Evolutionary conservation across 176 grass and related monocot species (phyloP), one percentile per base, ranked within the genome.

Genomic region (Elaeis guineensis): DNA sequence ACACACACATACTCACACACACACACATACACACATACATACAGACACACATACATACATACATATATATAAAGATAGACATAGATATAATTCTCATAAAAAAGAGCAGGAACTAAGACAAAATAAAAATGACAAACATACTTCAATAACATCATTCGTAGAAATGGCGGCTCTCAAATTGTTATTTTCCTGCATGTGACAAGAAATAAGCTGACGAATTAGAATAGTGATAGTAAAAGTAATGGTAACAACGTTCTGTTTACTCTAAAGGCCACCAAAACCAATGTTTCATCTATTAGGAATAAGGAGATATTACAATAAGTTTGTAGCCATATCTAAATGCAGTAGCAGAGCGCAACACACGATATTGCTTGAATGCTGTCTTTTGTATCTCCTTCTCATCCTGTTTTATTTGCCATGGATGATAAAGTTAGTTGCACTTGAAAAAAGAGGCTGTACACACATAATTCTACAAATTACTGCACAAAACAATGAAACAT

Each of bases 301-400:
- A 80, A 58, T 54, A 55, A 57, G 4, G 49, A 75, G 30, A 79
- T 52, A 72, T 78, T 81, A 92, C 87, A 75, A 98, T 88, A 66
- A 98, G 79, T 72, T 98, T 98, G 81, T 88, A 98, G 70, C 93
- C 87, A 28, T 98, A 98, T 57, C 82, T 66, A 25, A 92, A 92
- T 64, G 87, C 79, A 5, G 52, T 98, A 28, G 83, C 87, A 25
- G 67, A 75, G 65, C 67, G 83, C 16, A 98, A 65, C 39, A 81
- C 84, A 49, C 76, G 76, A 75, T 72, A 74, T 69, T 98, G 88
- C 67, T 82, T 73, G 55, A 73, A 82, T 15, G 84, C 87, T 18
- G 78, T 65, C 58, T 80, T 86, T 54, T 80, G 75, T 79, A 89
- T 86, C 63, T 76, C 93, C 66, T 85, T 80, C 73, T 98, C 93